These are phyloP conservation scores for Blastobotrys terrestris DNA, from an alignment of 805 yeast genomes.

Conservation along the genomic window DNA sequence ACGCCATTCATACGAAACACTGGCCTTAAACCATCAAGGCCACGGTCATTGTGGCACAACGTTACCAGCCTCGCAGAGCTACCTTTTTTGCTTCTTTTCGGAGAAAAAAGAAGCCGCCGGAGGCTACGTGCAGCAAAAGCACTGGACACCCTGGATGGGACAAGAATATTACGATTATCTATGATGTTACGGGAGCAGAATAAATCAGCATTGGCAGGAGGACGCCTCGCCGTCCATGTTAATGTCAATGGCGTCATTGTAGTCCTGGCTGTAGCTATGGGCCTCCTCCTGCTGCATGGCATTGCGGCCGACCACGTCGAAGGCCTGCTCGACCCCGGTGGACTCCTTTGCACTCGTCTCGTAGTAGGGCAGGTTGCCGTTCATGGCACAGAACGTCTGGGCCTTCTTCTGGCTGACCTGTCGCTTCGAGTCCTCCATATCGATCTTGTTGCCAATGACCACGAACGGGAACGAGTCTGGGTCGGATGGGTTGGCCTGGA, in stretches of 20 bases:
- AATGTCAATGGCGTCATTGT: slow-evolving; percentile 92
- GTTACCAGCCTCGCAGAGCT: too few species aligned
- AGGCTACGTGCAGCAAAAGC: too few species aligned
- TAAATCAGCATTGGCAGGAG: slow-evolving; percentile 62
- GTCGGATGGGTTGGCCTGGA: slow-evolving; percentile 88
- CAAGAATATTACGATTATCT: too few species aligned
- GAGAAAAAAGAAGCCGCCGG: too few species aligned
- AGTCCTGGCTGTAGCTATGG: slow-evolving; percentile 86
- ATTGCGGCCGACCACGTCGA: slow-evolving; percentile 91
- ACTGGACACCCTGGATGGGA: too few species aligned
- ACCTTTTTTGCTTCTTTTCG: too few species aligned
- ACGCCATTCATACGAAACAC: slow-evolving; percentile 60
- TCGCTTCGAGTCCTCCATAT: slow-evolving; percentile 85
- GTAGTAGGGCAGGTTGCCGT: slow-evolving; percentile 83
- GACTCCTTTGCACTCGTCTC: slow-evolving; percentile 98
- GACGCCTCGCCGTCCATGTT: slow-evolving; percentile 78
- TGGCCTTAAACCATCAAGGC: slow-evolving; percentile 62
- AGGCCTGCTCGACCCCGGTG: slow-evolving; percentile 90
- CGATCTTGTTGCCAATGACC: slow-evolving; percentile 90
- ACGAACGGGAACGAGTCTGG: slow-evolving; percentile 96
- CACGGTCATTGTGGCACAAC: slow-evolving; percentile 39
- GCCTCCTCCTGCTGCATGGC: slow-evolving; percentile 94
- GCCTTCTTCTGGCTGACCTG: slow-evolving; percentile 58
- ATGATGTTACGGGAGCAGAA: neutral
- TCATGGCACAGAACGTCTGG: slow-evolving; percentile 52